Base-by-base conservation (phyloP, 1,284 basidiomycete species). In the Lentinus polychrous region DNA sequence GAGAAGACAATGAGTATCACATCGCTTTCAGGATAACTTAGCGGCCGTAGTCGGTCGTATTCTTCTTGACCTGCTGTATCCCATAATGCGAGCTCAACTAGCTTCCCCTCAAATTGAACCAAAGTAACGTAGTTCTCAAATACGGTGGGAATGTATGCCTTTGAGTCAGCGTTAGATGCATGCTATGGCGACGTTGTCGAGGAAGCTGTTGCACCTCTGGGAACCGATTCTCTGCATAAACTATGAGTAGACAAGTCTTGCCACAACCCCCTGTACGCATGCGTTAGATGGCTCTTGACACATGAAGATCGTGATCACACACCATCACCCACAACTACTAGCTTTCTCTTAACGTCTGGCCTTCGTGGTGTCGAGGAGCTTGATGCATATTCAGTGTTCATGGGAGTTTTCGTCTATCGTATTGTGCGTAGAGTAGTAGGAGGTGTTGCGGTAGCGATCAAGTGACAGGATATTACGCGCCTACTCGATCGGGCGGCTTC, bases 11-110 rank as follows among this genome's bases (percentile, higher is more conserved):
- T 91, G 55, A 98, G 81, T 59, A 99, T 94, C 48, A 98, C 92
- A 66, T 97, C 86, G 71, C 88, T 93, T 66, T 97, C 95, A 33
- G 94, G 94, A 63, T 98, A 98, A 65, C 89, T 93, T 52, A 99
- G 74, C 22, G 94, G 94, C 55, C 94, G 79, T 55, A 98, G 74
- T 54, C 94, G 79, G 67, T 98, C 94, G 68, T 97, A 98, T 71
- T 98, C 94, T 70, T 98, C 94, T 68, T 98, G 94, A 15, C 95
- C 94, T 4, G 94, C 95, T 1, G 95, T 98, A 70, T 98, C 94
- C 94, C 94, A 99, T 31, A 99, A 75, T 3, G 94, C 94, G 32
- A 98, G 79, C 67, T 98, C 94, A 58, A 98, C 84, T 41, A 83
- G 75, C 69, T 95, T 96, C 49, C 87, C 84, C 37, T 97, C 93